Percentiles rank a stretch among this genome's conserved stretches.
phyloP scores from a whole-genome alignment of 148 eudicot genomes.

The Rhododendron williamsianum region DNA sequence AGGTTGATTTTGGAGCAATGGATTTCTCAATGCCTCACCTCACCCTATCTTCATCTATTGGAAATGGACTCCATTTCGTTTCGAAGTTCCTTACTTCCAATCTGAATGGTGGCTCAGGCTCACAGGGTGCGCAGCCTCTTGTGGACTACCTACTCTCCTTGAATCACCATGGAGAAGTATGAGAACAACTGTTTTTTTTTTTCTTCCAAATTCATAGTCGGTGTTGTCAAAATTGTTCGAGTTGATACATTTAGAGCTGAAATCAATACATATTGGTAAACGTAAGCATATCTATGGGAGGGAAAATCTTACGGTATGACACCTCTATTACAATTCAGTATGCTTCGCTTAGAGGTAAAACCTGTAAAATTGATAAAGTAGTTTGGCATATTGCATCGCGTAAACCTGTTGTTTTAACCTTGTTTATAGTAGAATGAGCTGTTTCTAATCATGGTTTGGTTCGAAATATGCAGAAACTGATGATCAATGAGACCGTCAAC shows the following conservation, averaged over 20 bases:
- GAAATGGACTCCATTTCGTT: conserved; percentile 59
- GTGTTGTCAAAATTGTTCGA: neutral
- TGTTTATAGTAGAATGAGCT: neutral
- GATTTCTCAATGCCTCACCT: conserved; percentile 56
- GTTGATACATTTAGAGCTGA: neutral
- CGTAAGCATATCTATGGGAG: neutral
- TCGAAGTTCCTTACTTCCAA: conserved; percentile 75
- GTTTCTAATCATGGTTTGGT: neutral
- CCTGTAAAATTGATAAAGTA: neutral
- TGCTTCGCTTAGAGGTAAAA: neutral
- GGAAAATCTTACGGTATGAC: neutral
- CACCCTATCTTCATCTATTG: conserved; percentile 68
- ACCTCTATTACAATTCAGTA: neutral
- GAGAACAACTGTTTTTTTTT: neutral
- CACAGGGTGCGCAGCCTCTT: conserved; percentile 54
- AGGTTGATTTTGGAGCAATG: conserved; percentile 82
- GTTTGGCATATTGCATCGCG: neutral
- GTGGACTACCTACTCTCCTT: conserved; percentile 68
- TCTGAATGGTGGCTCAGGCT: conserved; percentile 32
- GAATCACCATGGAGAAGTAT: conserved; percentile 67
- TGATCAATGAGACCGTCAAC: conserved; percentile 74
- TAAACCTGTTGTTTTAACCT: neutral
- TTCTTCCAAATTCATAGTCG: neutral
- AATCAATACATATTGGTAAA: neutral
- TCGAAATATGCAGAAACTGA: conserved; percentile 54